Evolutionary conservation across 176 grass and related monocot genomes (phyloP).

Genomic region (Carex parvula): DNA sequence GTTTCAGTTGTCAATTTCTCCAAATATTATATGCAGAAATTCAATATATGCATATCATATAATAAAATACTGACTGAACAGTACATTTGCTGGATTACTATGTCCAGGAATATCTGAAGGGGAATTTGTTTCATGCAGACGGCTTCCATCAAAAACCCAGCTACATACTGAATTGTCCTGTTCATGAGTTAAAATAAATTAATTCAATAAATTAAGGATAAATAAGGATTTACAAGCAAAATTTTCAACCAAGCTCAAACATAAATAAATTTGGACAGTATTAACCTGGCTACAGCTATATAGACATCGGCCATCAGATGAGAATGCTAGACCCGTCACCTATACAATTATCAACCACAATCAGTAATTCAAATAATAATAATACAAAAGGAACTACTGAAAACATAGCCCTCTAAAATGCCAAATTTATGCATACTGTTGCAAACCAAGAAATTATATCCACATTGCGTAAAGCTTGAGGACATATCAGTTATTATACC

Average conservation of each 20-base stretch:
- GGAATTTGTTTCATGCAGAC: constrained; percentile 48
- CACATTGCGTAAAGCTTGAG: neutral
- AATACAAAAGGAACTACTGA: constrained; percentile 2
- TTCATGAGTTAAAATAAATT: constrained; percentile 30
- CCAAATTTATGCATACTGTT: neutral
- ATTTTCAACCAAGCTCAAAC: neutral
- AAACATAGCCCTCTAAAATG: neutral
- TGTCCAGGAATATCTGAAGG: constrained; percentile 47
- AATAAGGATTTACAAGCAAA: neutral
- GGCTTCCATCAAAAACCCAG: constrained; percentile 53
- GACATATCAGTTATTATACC: neutral
- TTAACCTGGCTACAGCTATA: constrained; percentile 89
- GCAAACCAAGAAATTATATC: neutral
- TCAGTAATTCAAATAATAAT: neutral
- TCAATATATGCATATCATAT: constrained; percentile 32
- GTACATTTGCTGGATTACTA: constrained; percentile 22
- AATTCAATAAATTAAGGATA: constrained; percentile 12
- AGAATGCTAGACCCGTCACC: constrained; percentile 87
- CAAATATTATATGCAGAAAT: neutral
- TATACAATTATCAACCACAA: constrained; percentile 38
- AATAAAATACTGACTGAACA: constrained; percentile 24
- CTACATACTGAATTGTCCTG: constrained; percentile 78
- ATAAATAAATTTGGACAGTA: constrained; percentile 29
- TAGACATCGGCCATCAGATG: constrained; percentile 65
- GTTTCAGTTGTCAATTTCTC: neutral